Evolutionary conservation across 108 stramenopile species (phyloP), one percentile per base, ranked within the genome.

Genomic region (Pseudonitzschia delicatissima): DNA sequence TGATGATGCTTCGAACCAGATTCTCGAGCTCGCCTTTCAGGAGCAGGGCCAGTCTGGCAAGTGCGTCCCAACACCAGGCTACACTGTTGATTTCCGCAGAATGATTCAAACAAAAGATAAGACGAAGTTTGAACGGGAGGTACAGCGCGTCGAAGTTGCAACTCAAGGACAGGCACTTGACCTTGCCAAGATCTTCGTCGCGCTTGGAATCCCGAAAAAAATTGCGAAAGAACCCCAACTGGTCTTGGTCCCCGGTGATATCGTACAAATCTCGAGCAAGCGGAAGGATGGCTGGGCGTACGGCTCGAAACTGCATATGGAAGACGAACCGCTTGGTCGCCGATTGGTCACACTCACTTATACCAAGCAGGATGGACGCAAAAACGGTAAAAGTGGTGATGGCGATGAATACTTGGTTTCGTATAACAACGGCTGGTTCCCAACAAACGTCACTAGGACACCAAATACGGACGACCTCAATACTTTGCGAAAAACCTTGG

Each of bases 361-460:
- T 42, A 15, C 40, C 40, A n/a, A n/a, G n/a, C n/a, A n/a, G n/a
- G n/a, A n/a, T n/a, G n/a, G n/a, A n/a, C n/a, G n/a, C n/a, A n/a
- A n/a, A n/a, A n/a, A n/a, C n/a, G 25, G 26, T 20, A 31, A 13
- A 26, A 35, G 20, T 49, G 32, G 7, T 23, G 17, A 25, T 5
- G 35, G 20, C 17, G 55, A 35, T 20, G 66, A 67, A 7, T 15
- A 27, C 6, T 26, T 34, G 1, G 31, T 67, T n/a, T 37, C 18
- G 12, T n/a, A 53, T 53, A 42, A 42, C 40, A 67, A 52, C 0
- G 66, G 66, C 15, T 67, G 66, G 66, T 67, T 67, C 26, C 64
- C 64, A 31, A 17, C 37, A 13, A 49, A 67, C n/a, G n/a, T 18
- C 13, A 67, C 66, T 23, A 18, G 29, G 21, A n/a, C 37, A 52